Evolutionary conservation across 2,329 filamentous ascomycete species (phyloP).

Genomic region (Pseudogymnoascus pannorum): DNA sequence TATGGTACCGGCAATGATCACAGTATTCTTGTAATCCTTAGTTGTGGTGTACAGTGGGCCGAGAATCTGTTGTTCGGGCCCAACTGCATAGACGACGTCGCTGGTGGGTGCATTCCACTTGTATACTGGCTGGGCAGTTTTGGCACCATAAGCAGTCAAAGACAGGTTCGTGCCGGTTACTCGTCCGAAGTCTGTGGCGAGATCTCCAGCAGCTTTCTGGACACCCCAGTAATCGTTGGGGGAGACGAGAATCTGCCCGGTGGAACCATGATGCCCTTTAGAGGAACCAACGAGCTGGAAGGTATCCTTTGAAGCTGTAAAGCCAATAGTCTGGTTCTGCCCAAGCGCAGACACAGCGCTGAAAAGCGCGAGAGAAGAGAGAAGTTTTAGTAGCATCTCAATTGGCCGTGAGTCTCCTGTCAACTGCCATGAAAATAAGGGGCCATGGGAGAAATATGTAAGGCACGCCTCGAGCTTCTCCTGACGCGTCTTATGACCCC

Average conservation of each 20-base stretch:
- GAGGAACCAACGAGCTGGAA: slow-evolving; percentile 14
- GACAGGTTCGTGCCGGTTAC: slow-evolving; percentile 60
- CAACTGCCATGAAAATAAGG: neutral
- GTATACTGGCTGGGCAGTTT: slow-evolving; percentile 2
- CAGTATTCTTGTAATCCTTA: slow-evolving; percentile 17
- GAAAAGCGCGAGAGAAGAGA: slow-evolving; percentile 20
- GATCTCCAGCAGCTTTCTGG: slow-evolving; percentile 58
- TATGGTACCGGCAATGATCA: slow-evolving; percentile 63
- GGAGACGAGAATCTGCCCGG: slow-evolving; percentile 48
- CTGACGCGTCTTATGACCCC: neutral
- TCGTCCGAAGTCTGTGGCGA: slow-evolving; percentile 62
- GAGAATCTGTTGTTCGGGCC: slow-evolving; percentile 35
- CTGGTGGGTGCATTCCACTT: neutral
- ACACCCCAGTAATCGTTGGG: slow-evolving; percentile 60
- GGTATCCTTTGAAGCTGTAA: slow-evolving; percentile 18
- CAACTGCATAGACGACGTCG: slow-evolving; percentile 32
- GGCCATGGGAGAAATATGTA: slow-evolving; percentile 15
- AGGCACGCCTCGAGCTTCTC: slow-evolving; percentile 12
- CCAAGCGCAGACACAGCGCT: slow-evolving; percentile 34
- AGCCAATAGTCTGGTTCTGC: slow-evolving; percentile 42
- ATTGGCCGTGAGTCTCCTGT: slow-evolving; percentile 12
- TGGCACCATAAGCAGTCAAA: slow-evolving; percentile 23
- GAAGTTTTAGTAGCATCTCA: slow-evolving; percentile 10
- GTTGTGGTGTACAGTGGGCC: slow-evolving; percentile 42
- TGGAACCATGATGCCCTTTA: slow-evolving; percentile 21